Percentiles rank a stretch among this genome's conserved stretches.
Evolutionary conservation across 1,139 yeast genomes (phyloP).

Genomic region (Suhomyces anneliseae): DNA sequence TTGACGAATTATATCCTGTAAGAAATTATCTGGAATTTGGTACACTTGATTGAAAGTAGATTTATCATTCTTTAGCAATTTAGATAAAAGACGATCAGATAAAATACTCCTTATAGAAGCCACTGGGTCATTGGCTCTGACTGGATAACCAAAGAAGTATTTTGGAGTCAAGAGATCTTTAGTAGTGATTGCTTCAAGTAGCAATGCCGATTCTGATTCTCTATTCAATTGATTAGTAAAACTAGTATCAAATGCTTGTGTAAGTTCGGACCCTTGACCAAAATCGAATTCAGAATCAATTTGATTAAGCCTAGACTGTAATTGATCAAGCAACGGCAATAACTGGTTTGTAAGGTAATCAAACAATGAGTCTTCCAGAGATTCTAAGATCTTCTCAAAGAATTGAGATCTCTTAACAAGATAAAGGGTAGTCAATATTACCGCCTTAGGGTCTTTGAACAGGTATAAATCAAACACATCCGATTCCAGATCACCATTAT

Average conservation of each 20-base stretch:
- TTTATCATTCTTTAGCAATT: slow-evolving; percentile 8
- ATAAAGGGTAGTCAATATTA: slow-evolving; percentile 23
- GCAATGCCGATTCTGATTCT: slow-evolving; percentile 30
- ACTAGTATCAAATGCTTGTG: slow-evolving; percentile 9
- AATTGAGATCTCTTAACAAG: slow-evolving; percentile 28
- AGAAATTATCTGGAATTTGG: slow-evolving; percentile 20
- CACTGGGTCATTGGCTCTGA: not conserved
- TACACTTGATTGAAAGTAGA: slow-evolving; percentile 7
- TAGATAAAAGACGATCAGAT: slow-evolving; percentile 8
- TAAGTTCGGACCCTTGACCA: slow-evolving; percentile 8
- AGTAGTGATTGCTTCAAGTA: slow-evolving; percentile 15
- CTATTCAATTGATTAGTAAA: slow-evolving; percentile 18
- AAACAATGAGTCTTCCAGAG: slow-evolving; percentile 12
- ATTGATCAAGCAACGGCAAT: slow-evolving; percentile 31
- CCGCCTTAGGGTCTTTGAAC: slow-evolving; percentile 14
- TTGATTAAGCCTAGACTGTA: slow-evolving; percentile 9
- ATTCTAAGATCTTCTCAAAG: slow-evolving; percentile 18
- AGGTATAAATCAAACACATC: slow-evolving; percentile 3
- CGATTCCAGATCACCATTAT: not conserved
- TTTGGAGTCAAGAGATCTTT: slow-evolving; percentile 3
- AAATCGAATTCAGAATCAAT: slow-evolving; percentile 14
- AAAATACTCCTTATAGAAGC: slow-evolving; percentile 5
- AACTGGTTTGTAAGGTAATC: slow-evolving; percentile 27
- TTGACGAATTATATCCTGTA: slow-evolving; percentile 29
- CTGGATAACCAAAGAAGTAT: slow-evolving; percentile 10